These are phyloP conservation scores for Geranomyces variabilis DNA, from an alignment of 192 early-diverging fungal species.

Conservation along the genomic window DNA sequence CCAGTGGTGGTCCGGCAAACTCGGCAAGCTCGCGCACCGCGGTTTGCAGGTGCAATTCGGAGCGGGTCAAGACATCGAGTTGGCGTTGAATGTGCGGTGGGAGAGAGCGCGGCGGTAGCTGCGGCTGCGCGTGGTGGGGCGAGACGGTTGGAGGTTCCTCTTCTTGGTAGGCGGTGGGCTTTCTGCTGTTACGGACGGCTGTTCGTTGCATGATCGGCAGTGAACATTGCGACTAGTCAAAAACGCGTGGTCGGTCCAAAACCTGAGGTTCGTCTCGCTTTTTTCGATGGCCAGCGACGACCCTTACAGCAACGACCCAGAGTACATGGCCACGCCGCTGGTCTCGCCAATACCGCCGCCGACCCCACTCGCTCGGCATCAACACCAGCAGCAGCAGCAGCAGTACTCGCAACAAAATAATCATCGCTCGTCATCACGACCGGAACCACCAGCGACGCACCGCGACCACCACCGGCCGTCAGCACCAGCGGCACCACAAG, in stretches of 20 bases:
- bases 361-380: conserved; percentile 24
- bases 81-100: conserved; percentile 16
- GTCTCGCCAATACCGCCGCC: conserved; percentile 40
- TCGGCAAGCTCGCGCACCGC: conserved; percentile 21
- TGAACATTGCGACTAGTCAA: no score
- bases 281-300: no score
- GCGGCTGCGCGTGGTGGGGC: neutral
- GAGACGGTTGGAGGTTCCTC: no score
- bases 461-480: neutral
- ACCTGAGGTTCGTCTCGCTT: no score
- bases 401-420: conserved; percentile 1
- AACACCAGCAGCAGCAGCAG: neutral
- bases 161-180: no score
- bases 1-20: conserved; percentile 7
- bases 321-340: conserved; percentile 38
- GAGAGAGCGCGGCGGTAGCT: neutral
- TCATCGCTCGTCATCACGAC: neutral
- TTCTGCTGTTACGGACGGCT: no score
- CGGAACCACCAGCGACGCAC: neutral
- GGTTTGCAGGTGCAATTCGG: conserved; percentile 25
- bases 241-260: no score
- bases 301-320: conserved; percentile 34
- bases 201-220: no score
- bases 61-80: conserved; percentile 26
- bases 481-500: neutral